Conservation (phyloP, 345 rosid genomes). For the Erodium maritimum region DNA sequence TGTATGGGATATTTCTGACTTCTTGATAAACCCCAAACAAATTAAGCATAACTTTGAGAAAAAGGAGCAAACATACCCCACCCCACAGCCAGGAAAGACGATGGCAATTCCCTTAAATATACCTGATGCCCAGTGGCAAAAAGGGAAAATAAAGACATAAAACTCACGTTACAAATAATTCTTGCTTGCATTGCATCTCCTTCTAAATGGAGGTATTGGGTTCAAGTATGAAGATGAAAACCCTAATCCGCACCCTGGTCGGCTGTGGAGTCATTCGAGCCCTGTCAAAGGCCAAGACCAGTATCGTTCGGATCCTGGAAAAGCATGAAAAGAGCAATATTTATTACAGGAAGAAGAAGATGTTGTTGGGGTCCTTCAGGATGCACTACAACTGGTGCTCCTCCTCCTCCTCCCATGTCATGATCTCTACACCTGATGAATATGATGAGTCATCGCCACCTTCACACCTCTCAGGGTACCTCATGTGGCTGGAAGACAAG, state of each 20-base stretch:
- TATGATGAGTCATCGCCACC: background rate
- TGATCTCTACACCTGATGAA: slow-evolving; percentile 25
- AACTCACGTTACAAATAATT: slow-evolving; percentile 16
- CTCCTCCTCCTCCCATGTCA: slow-evolving; percentile 46
- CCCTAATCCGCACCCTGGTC: slow-evolving; percentile 44
- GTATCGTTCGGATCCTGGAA: slow-evolving; percentile 23
- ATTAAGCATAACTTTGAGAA: no score
- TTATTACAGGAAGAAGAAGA: slow-evolving; percentile 24
- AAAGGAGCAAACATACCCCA: no score
- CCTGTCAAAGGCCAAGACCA: slow-evolving; percentile 41
- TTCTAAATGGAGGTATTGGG: no score
- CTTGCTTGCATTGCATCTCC: no score
- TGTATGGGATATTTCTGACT: no score
- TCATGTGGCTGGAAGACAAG: slow-evolving; percentile 52
- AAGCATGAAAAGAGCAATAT: slow-evolving; percentile 27
- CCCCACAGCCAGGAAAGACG: slow-evolving; percentile 20
- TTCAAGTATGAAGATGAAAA: slow-evolving; percentile 50
- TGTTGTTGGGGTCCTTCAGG: slow-evolving; percentile 72
- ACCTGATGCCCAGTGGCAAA: slow-evolving; percentile 26
- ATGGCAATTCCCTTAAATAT: slow-evolving; percentile 27
- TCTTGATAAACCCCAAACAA: no score
- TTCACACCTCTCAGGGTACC: slow-evolving; percentile 46
- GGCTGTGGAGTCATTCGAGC: slow-evolving; percentile 41
- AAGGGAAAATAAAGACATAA: slow-evolving; percentile 15
- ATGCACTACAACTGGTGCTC: slow-evolving; percentile 92